Conservation (phyloP, 163 green algal genomes). For the Chlorella variabilis region DNA sequence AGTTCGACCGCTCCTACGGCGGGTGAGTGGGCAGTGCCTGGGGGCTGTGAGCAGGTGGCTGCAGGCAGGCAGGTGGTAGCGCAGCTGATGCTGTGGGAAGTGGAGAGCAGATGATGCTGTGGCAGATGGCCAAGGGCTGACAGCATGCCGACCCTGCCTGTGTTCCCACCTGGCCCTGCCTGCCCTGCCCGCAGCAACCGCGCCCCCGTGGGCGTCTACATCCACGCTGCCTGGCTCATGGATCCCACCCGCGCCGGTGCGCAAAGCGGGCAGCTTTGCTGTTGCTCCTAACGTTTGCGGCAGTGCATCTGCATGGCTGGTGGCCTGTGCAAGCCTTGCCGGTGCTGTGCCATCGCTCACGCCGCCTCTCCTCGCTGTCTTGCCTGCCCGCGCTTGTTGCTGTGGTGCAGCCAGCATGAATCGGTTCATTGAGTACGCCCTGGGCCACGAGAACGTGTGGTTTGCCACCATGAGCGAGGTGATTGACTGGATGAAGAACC, state of each 20-base stretch:
- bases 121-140: too few relatives aligned
- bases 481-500: slow-evolving; percentile 52
- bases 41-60: background rate
- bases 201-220: slow-evolving; percentile 39
- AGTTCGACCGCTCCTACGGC: slow-evolving; percentile 29
- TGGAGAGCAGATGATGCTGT: too few relatives aligned
- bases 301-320: too few relatives aligned
- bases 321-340: background rate
- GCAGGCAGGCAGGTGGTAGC: background rate
- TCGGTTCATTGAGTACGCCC: slow-evolving; percentile 39
- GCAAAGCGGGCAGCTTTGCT: background rate
- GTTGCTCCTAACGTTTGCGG: too few relatives aligned
- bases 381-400: too few relatives aligned
- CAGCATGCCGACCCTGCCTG: too few relatives aligned
- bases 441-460: slow-evolving; percentile 38
- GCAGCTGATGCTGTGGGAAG: too few relatives aligned
- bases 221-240: slow-evolving; percentile 42
- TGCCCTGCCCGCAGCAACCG: slow-evolving; percentile 35
- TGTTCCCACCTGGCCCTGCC: too few relatives aligned
- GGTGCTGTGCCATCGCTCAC: too few relatives aligned
- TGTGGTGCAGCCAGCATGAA: slow-evolving; percentile 21
- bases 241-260: slow-evolving; percentile 20
- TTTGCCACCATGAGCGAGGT: slow-evolving; percentile 49
- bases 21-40: slow-evolving; percentile 16
- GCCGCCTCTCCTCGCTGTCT: too few relatives aligned